Evolutionary conservation across 2,329 filamentous ascomycete species (phyloP).

Genomic region (Phaeosphaeriaceae sp.): DNA sequence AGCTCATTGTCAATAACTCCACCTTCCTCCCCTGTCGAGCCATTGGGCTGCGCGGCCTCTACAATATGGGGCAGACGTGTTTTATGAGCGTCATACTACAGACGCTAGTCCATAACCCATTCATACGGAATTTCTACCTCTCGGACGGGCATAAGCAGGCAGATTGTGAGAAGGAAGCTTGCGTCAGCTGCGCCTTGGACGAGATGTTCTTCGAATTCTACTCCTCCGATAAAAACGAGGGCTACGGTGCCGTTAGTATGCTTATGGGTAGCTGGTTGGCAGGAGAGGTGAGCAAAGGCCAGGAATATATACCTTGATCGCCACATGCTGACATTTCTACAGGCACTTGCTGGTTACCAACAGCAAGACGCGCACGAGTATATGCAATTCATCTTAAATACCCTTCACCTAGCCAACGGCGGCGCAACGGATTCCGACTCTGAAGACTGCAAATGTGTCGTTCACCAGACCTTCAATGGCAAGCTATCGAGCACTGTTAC

Average conservation of each 20-base stretch:
- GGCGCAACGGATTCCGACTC: conserved; percentile 53
- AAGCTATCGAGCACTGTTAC: conserved; percentile 90
- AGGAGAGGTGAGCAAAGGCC: conserved; percentile 65
- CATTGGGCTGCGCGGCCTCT: conserved; percentile 87
- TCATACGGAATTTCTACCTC: conserved; percentile 90
- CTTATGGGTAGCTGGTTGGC: conserved; percentile 90
- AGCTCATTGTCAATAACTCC: conserved; percentile 79
- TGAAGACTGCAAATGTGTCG: conserved; percentile 78
- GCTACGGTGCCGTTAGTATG: conserved; percentile 88
- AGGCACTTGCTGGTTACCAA: conserved; percentile 76
- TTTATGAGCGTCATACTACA: conserved; percentile 98
- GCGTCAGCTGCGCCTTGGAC: conserved; percentile 66
- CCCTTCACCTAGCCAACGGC: conserved; percentile 80
- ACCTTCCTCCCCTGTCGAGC: conserved; percentile 81
- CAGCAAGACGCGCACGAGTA: conserved; percentile 98
- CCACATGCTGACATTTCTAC: conserved; percentile 5
- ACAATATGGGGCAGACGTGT: conserved; percentile 98
- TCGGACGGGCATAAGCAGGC: conserved; percentile 83
- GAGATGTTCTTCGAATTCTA: conserved; percentile 70
- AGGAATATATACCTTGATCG: not conserved
- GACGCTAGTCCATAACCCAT: conserved; percentile 89
- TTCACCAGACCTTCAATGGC: conserved; percentile 94
- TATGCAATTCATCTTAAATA: conserved; percentile 92
- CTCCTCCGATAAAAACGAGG: conserved; percentile 79
- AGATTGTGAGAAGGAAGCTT: conserved; percentile 68